Base-by-base conservation (phyloP, 2,329 filamentous ascomycete species). In the Cladosporium velox region DNA sequence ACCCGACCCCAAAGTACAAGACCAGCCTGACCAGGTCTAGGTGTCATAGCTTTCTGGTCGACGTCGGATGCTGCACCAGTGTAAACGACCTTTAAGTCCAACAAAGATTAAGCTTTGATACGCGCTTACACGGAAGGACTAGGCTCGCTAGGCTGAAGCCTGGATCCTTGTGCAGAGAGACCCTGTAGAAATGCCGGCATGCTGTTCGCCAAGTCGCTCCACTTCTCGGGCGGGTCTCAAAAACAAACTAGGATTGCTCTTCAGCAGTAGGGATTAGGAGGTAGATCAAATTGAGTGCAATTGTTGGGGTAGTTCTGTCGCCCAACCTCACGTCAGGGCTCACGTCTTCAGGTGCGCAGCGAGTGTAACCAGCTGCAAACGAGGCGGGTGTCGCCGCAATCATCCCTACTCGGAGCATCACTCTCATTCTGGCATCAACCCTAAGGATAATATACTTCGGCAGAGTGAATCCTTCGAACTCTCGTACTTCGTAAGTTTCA, bases 211-310 rank as follows among this genome's bases (percentile, higher is more conserved):
- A 10, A n/a, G 5, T 44, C 38, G 38, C 38, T 44, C 28, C 30
- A 34, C 30, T 34, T 32, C n/a, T 55, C 52, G 32, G 30, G 28
- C 18, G 18, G 30, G 52, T 18, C 15, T 32, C 15, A 7, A 15
- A 11, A 30, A n/a, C n/a, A 18, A 55, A 32, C 52, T 34, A n/a
- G 52, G 28, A 32, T 12, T 18, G 28, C 18, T 55, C 11, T 11
- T 55, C 52, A 55, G 52, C 52, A 6, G 52, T 32, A 55, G 52
- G 28, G 28, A 34, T 32, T 55, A 55, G 52, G 18, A n/a, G 52
- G 52, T 55, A 11, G 30, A 55, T 21, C 52, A 55, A 32, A 55
- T 55, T n/a, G 34, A 55, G 15, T 21, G 26, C 52, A 34, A 55
- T 55, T 32, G 52, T 32, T 55, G 52, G 52, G 52, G 52, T 32